Conservation (phyloP, 2,329 filamentous ascomycete genomes). For the Cladophialophora exuberans region DNA sequence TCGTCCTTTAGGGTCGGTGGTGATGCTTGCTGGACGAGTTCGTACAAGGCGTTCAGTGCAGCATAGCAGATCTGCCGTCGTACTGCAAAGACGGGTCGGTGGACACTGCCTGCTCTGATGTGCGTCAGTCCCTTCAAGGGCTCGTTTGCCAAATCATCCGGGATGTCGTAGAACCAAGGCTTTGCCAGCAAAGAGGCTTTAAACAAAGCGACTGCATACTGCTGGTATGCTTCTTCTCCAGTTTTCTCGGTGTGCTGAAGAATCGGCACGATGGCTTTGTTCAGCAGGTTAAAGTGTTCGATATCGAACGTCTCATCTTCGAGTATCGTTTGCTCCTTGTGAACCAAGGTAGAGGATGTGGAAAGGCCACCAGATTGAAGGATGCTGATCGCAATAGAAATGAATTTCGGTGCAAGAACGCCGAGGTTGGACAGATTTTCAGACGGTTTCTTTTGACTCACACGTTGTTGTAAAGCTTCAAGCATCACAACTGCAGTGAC, state of each 20-base stretch:
- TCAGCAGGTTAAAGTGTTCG: constrained; percentile 68
- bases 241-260: constrained; percentile 46
- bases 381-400: constrained; percentile 69
- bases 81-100: constrained; percentile 65
- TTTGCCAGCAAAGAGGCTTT: constrained; percentile 78
- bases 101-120: constrained; percentile 71
- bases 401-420: constrained; percentile 47
- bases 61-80: constrained; percentile 77
- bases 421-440: constrained; percentile 2
- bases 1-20: not conserved
- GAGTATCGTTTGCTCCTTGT: constrained; percentile 47
- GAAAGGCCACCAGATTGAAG: constrained; percentile 63
- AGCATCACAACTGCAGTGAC: constrained; percentile 68
- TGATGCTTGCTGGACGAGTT: constrained; percentile 53
- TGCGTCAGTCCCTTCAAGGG: constrained; percentile 67
- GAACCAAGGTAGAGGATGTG: constrained; percentile 41
- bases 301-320: constrained; percentile 84
- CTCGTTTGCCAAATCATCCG: constrained; percentile 49
- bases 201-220: constrained; percentile 78
- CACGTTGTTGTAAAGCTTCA: constrained; percentile 42
- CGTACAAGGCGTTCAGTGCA: constrained; percentile 78
- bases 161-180: constrained; percentile 65
- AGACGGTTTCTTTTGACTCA: not conserved
- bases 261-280: constrained; percentile 53
- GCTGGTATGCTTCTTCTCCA: constrained; percentile 59